Percentiles rank a stretch among this genome's conserved stretches.
Conservation (phyloP, 179 eudicot species). For the Silene coronaria region DNA sequence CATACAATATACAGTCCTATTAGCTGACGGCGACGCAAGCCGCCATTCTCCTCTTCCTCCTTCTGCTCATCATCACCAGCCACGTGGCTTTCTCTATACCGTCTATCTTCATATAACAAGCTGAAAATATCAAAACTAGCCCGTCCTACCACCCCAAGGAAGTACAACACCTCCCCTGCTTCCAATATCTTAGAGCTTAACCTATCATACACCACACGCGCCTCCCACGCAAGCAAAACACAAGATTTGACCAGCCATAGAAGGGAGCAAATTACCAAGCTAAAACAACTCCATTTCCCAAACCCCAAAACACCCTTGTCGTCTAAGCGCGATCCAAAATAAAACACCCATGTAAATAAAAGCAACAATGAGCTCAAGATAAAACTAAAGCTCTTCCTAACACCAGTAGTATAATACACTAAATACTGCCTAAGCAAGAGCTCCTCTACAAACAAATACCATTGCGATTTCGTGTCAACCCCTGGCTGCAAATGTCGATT, state of each 20-base stretch:
- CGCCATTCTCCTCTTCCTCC: background rate
- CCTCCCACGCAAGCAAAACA: constrained; percentile 3
- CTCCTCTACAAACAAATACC: background rate
- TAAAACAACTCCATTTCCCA: constrained; percentile 6
- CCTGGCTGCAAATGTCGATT: constrained; percentile 8
- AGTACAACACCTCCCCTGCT: background rate
- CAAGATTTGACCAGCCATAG: constrained; percentile 19
- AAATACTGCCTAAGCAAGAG: constrained; percentile 2
- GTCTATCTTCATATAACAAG: background rate
- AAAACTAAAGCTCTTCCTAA: constrained; percentile 1
- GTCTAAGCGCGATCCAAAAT: background rate
- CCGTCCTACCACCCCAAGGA: constrained; percentile 14
- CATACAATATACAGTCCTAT: background rate
- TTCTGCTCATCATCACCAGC: background rate
- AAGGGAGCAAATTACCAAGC: constrained; percentile 16
- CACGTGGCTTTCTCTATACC: background rate
- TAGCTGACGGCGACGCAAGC: background rate
- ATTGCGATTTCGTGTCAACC: background rate
- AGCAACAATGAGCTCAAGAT: background rate
- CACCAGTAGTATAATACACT: constrained; percentile 14
- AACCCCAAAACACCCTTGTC: background rate
- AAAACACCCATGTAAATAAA: constrained; percentile 16
- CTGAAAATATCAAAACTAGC: background rate
- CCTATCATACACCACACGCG: constrained; percentile 3
- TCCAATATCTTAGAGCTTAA: background rate